phyloP scores from a whole-genome alignment of 345 rosid species.

The Fremontodendron californicum region DNA sequence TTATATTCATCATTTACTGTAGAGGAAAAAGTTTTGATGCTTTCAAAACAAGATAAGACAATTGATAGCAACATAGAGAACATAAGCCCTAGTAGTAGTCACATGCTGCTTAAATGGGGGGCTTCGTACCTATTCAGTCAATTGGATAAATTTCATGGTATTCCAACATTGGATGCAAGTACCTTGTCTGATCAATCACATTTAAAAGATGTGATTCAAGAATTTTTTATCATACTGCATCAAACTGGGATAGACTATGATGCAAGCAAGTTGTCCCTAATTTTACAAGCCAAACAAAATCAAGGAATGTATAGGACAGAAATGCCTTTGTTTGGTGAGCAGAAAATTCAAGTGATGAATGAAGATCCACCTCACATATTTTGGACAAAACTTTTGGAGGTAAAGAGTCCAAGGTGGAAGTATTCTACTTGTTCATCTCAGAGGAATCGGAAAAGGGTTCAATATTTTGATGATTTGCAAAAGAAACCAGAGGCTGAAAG shows the following conservation, averaged over 20 bases:
- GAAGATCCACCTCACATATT: constrained; percentile 56
- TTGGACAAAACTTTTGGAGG: constrained; percentile 69
- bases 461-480: constrained; percentile 27
- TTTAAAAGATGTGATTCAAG: constrained; percentile 41
- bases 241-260: constrained; percentile 34
- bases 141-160: constrained; percentile 59
- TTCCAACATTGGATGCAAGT: constrained; percentile 21
- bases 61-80: constrained; percentile 41
- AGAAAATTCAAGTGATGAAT: constrained; percentile 36
- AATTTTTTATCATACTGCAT: constrained; percentile 48
- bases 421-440: constrained; percentile 49
- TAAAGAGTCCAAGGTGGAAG: constrained; percentile 67
- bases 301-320: constrained; percentile 46
- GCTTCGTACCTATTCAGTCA: constrained; percentile 57
- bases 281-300: constrained; percentile 56
- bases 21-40: constrained; percentile 72
- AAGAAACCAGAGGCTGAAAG: constrained; percentile 23
- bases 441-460: constrained; percentile 65
- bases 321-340: constrained; percentile 58
- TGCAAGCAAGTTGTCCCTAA: constrained; percentile 32
- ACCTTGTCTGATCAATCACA: constrained; percentile 29
- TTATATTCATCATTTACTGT: constrained; percentile 65
- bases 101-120: constrained; percentile 82
- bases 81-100: constrained; percentile 38
- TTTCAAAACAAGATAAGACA: constrained; percentile 54